These are phyloP conservation scores for Exophiala phaeomuriformis DNA, from an alignment of 2,329 filamentous ascomycete species.

Conservation along the genomic window DNA sequence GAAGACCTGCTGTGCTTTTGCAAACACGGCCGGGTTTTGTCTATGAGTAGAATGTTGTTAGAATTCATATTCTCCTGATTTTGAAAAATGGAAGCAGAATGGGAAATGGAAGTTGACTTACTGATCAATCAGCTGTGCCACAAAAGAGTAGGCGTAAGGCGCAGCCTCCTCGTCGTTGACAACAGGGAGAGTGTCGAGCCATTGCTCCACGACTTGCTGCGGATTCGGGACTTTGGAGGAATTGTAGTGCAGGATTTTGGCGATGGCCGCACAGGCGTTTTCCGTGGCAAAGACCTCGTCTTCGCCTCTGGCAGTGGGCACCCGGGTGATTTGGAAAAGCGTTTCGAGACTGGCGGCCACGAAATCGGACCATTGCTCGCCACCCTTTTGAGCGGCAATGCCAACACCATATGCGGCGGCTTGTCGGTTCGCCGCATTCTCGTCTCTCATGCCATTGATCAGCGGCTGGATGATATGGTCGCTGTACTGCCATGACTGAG, in stretches of 20 bases:
- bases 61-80: not conserved
- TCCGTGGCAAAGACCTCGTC: constrained; percentile 96
- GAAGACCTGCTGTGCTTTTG: constrained; percentile 71
- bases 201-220: constrained; percentile 70
- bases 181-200: constrained; percentile 86
- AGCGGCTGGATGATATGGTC: constrained; percentile 81
- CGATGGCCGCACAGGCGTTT: constrained; percentile 92
- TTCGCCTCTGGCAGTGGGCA: constrained; percentile 74
- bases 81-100: not conserved
- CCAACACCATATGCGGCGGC: constrained; percentile 94
- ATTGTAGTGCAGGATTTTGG: constrained; percentile 94
- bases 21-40: constrained; percentile 72
- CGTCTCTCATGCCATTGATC: constrained; percentile 75
- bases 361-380: constrained; percentile 79
- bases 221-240: constrained; percentile 65
- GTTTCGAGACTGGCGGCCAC: constrained; percentile 69
- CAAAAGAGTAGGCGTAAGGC: constrained; percentile 88
- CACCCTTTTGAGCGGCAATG: constrained; percentile 88
- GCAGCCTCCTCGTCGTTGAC: constrained; percentile 95
- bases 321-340: constrained; percentile 75
- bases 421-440: constrained; percentile 85
- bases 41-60: constrained; percentile 43
- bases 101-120: constrained; percentile 48
- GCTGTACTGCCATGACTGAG: constrained; percentile 78
- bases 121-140: constrained; percentile 88